Conservation (phyloP, 768 basidiomycete species). For the Cubamyces sp. region DNA sequence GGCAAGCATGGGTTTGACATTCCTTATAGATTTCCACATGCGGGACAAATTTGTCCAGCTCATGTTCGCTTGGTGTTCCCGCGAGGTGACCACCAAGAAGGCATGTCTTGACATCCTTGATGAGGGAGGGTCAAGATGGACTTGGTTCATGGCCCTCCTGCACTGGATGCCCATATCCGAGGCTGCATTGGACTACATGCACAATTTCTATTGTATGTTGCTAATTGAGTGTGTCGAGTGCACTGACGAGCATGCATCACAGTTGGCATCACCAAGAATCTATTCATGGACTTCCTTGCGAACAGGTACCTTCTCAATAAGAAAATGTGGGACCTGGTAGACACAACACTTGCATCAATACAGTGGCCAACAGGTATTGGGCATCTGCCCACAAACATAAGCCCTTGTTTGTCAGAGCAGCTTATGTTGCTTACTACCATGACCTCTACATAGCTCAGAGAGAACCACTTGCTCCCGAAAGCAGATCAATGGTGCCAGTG, state of each 20-base stretch:
- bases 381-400: slow-evolving; percentile 1
- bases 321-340: neutral
- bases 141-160: neutral
- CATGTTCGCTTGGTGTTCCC: neutral
- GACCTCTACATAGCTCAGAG: neutral
- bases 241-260: neutral
- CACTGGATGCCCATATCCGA: neutral
- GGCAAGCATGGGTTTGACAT: neutral
- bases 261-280: neutral
- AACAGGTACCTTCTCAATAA: neutral
- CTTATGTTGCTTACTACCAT: neutral
- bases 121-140: neutral
- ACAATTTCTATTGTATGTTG: slow-evolving; percentile 2
- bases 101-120: neutral
- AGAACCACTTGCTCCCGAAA: slow-evolving; percentile 3
- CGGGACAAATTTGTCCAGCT: neutral
- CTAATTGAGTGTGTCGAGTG: too few species aligned
- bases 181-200: neutral
- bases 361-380: slow-evolving; percentile 6
- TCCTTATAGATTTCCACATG: neutral
- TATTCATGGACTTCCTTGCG: neutral
- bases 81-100: neutral
- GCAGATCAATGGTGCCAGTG: slow-evolving; percentile 14
- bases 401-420: neutral
- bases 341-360: neutral